Conservation (phyloP, 805 yeast genomes). For the Candida taoyuanica region DNA sequence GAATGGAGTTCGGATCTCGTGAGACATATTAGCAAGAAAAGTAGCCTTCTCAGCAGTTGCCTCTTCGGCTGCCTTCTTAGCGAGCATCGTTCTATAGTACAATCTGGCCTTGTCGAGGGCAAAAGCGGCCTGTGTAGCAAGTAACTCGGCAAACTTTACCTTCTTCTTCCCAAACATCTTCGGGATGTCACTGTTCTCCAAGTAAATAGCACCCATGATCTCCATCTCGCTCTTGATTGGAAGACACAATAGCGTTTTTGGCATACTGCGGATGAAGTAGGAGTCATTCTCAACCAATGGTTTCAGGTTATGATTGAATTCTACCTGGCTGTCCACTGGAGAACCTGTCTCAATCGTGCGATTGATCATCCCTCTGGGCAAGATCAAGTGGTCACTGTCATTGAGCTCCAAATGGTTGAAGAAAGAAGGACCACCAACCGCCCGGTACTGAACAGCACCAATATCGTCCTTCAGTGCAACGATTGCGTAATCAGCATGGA, state of each 20-base stretch:
- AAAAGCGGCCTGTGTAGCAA: slow-evolving; percentile 50
- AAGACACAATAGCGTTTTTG: slow-evolving; percentile 37
- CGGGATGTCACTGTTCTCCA: slow-evolving; percentile 32
- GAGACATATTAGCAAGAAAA: slow-evolving; percentile 81
- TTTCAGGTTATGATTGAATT: slow-evolving; percentile 30
- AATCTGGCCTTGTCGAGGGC: slow-evolving; percentile 44
- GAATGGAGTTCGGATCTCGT: slow-evolving; percentile 86
- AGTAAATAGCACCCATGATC: slow-evolving; percentile 42
- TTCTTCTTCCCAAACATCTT: slow-evolving; percentile 31
- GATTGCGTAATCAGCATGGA: slow-evolving; percentile 35
- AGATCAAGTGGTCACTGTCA: slow-evolving; percentile 1
- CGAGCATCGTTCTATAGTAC: slow-evolving; percentile 47
- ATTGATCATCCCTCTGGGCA: slow-evolving; percentile 38
- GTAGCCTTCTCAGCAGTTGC: slow-evolving; percentile 85
- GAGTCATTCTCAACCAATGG: slow-evolving; percentile 33
- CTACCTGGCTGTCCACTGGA: slow-evolving; percentile 34
- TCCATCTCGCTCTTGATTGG: slow-evolving; percentile 41
- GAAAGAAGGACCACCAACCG: slow-evolving; percentile 28
- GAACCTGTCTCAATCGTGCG: slow-evolving; percentile 36
- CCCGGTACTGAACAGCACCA: slow-evolving; percentile 27
- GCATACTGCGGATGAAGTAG: slow-evolving; percentile 34
- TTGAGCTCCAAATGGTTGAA: slow-evolving; percentile 32
- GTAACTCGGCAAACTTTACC: slow-evolving; percentile 36
- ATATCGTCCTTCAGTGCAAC: slow-evolving; percentile 29
- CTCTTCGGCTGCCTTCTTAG: slow-evolving; percentile 86